Percentiles rank a stretch among this genome's conserved stretches.
phyloP scores from a whole-genome alignment of 306 rosid genomes.

The Myrica gale region DNA sequence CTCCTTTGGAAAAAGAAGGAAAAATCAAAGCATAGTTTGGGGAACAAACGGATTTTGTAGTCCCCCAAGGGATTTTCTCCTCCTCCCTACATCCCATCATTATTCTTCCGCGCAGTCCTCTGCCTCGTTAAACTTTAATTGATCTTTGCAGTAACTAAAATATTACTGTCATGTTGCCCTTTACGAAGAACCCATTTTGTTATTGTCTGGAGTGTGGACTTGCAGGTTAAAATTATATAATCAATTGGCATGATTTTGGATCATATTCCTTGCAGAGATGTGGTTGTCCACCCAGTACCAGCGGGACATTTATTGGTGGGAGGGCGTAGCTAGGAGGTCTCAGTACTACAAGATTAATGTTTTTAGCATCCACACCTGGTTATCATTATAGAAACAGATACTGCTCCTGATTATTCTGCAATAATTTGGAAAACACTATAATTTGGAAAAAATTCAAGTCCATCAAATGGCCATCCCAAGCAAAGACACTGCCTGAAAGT shows the following conservation, averaged over 20 bases:
- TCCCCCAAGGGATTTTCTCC: slow-evolving; percentile 87
- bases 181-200: not conserved
- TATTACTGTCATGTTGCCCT: slow-evolving; percentile 16
- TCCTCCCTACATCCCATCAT: slow-evolving; percentile 65
- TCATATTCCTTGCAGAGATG: not conserved
- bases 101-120: slow-evolving; percentile 48
- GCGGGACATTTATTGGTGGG: too few relatives aligned
- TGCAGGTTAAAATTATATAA: not conserved
- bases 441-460: slow-evolving; percentile 2
- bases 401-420: not conserved
- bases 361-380: not conserved
- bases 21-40: slow-evolving; percentile 48
- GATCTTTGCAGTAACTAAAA: slow-evolving; percentile 28
- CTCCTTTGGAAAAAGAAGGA: slow-evolving; percentile 31
- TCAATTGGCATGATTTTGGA: not conserved
- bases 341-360: not conserved
- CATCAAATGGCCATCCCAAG: slow-evolving; percentile 3
- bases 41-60: slow-evolving; percentile 92
- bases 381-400: not conserved
- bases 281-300: not conserved
- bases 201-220: not conserved
- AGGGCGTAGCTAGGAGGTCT: too few relatives aligned
- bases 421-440: not conserved
- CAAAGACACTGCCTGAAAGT: not conserved
- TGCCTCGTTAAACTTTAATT: slow-evolving; percentile 17